phyloP scores from a whole-genome alignment of 208 protist species.

The Leishmania martiniquensis region DNA sequence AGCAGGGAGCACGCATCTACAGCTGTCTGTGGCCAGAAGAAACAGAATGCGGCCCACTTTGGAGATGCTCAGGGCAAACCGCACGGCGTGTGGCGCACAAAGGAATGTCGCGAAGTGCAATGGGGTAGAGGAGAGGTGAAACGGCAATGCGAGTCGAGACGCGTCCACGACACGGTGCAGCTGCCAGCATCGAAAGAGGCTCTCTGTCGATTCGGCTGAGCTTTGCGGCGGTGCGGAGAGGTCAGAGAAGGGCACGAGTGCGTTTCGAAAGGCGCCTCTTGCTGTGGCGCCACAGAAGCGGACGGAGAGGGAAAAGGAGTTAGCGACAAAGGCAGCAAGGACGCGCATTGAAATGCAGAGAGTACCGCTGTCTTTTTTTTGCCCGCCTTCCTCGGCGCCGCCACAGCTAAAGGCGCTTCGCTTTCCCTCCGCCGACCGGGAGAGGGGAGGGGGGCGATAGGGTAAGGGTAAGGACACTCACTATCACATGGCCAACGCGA shows the following conservation, averaged over 20 bases:
- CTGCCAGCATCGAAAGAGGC: too few species aligned
- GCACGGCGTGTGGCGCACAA: too few species aligned
- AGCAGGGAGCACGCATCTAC: too few species aligned
- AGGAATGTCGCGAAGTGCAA: not conserved
- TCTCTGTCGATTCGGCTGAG: too few species aligned
- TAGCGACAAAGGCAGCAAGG: not conserved
- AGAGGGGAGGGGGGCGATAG: too few species aligned
- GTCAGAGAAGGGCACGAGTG: too few species aligned
- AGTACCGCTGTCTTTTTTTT: not conserved
- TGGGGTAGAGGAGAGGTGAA: not conserved
- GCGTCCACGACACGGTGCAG: too few species aligned
- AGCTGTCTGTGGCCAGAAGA: too few species aligned
- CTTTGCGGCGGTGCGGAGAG: too few species aligned
- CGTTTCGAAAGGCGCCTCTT: too few species aligned
- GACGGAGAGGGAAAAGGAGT: not conserved
- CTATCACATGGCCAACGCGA: not conserved
- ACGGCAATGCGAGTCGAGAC: too few species aligned
- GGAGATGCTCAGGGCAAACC: not conserved
- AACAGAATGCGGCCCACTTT: not conserved
- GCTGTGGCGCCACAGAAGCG: too few species aligned
- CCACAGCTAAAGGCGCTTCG: not conserved
- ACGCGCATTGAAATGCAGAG: not conserved
- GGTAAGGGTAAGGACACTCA: not conserved
- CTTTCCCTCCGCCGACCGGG: not conserved
- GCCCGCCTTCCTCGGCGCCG: not conserved